Evolutionary conservation across 129 eudicot genomes (phyloP), one percentile per base, ranked within the genome.

Genomic region (Tanacetum coccineum): DNA sequence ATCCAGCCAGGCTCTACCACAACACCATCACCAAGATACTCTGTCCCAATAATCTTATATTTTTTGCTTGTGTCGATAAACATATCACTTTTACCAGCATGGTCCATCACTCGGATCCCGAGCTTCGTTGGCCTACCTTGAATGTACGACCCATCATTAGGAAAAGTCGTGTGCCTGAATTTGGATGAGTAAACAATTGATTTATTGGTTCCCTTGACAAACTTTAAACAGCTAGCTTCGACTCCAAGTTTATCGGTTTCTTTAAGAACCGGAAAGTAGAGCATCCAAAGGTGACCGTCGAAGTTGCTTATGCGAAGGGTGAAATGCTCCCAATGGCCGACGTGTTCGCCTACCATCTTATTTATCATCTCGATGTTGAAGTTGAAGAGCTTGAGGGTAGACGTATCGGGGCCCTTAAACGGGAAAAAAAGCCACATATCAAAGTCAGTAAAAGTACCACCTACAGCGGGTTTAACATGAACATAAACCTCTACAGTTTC

Each of bases 351-450:
- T 0, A 89, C 68, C 50, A 49, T 73, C 32, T 60, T 50, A 6
- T 30, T 30, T 5, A 30, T 30, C 74, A 93, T 60, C 32, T 81
- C 66, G 8, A 86, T 70, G 61, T 63, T 86, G 28, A 81, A 13
- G 39, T 63, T 86, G 50, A 81, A 20, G 14, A 75, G 12, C 70
- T 87, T 92, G 2, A 77, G 78, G 57, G 91, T 93, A 6, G 86
- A 62, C 18, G 99, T 79, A 6, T 86, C 74, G 0, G 99, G 89
- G 15, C 99, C 99, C 44, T 93, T 93, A 72, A 93, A 93, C 0
- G 99, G 99, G 72, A 95, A 93, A 71, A 93, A 93, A 0, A 89
- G 71, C 99, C 99, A 93, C 92, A 93, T 84, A 3, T 72, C 96
- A 1, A 93, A 84, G 58, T 93, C 99, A 0, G 96, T 93, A 65